Evolutionary conservation across 148 eudicot species (phyloP).

Genomic region (Chenopodium suecicum): DNA sequence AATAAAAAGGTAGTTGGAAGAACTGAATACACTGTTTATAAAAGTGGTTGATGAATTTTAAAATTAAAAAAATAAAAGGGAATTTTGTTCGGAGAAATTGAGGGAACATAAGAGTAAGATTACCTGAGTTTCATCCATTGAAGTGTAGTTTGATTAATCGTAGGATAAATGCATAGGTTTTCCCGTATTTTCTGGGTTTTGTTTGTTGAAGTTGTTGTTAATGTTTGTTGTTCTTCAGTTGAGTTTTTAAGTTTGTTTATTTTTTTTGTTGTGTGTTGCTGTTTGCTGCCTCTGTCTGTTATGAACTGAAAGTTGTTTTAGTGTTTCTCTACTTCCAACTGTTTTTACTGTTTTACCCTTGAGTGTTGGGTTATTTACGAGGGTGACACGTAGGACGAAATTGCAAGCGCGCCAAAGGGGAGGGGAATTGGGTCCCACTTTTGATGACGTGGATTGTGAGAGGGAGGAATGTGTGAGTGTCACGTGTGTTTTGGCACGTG

Average conservation of each 20-base stretch:
- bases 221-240: constrained; percentile 12
- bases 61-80: not conserved
- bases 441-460: not conserved
- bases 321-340: not conserved
- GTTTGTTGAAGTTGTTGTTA: not conserved
- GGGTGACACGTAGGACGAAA: constrained; percentile 23
- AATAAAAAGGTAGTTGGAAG: constrained; percentile 9
- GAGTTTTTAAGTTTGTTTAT: constrained; percentile 6
- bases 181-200: constrained; percentile 22
- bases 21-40: not conserved
- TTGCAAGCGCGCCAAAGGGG: constrained; percentile 26
- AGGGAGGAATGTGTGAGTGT: not conserved
- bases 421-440: constrained; percentile 6
- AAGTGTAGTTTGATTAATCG: not conserved
- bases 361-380: constrained; percentile 9
- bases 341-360: constrained; percentile 31
- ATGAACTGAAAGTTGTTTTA: constrained; percentile 51
- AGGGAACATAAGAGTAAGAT: not conserved
- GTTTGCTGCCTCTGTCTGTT: constrained; percentile 59
- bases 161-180: constrained; percentile 6
- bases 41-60: not conserved
- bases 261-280: constrained; percentile 13
- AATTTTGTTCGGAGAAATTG: not conserved
- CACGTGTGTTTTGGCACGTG: constrained; percentile 21
- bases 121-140: constrained; percentile 50